phyloP scores from a whole-genome alignment of 768 basidiomycete species.

The Mycena metata region DNA sequence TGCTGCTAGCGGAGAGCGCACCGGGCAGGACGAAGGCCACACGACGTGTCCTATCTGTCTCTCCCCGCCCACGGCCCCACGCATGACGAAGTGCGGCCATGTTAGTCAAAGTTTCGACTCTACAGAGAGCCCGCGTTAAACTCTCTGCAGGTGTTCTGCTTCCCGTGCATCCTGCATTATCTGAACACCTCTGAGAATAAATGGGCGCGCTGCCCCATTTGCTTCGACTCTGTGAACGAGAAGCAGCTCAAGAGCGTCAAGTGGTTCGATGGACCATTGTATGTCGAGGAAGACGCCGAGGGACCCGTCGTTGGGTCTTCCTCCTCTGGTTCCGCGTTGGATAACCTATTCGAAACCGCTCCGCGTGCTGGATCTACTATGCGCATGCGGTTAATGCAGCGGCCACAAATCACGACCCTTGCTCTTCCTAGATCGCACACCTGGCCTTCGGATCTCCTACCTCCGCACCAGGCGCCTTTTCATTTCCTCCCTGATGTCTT shows the following conservation, averaged over 20 bases:
- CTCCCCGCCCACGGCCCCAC: conserved; percentile 87
- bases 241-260: conserved; percentile 93
- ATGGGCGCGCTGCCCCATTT: conserved; percentile 96
- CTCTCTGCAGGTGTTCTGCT: conserved; percentile 85
- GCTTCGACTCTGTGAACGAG: conserved; percentile 93
- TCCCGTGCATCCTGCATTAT: conserved; percentile 94
- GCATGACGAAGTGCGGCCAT: conserved; percentile 98
- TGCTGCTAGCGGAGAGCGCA: conserved; percentile 58
- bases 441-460: conserved; percentile 94
- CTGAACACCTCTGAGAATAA: conserved; percentile 88
- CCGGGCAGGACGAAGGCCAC: conserved; percentile 67
- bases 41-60: conserved; percentile 96
- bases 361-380: conserved; percentile 72
- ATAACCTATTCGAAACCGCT: conserved; percentile 51
- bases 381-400: conserved; percentile 90
- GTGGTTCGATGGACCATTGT: conserved; percentile 77
- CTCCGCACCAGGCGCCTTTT: conserved; percentile 94
- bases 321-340: conserved; percentile 48
- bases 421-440: conserved; percentile 92
- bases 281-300: conserved; percentile 50
- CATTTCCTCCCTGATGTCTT: conserved; percentile 95
- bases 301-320: conserved; percentile 54
- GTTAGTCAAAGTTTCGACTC: conserved; percentile 63
- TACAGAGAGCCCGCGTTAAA: conserved; percentile 32
- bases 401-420: conserved; percentile 94